These are phyloP conservation scores for Prunus yedoensis DNA, from an alignment of 331 rosid species.

Conservation along the genomic window DNA sequence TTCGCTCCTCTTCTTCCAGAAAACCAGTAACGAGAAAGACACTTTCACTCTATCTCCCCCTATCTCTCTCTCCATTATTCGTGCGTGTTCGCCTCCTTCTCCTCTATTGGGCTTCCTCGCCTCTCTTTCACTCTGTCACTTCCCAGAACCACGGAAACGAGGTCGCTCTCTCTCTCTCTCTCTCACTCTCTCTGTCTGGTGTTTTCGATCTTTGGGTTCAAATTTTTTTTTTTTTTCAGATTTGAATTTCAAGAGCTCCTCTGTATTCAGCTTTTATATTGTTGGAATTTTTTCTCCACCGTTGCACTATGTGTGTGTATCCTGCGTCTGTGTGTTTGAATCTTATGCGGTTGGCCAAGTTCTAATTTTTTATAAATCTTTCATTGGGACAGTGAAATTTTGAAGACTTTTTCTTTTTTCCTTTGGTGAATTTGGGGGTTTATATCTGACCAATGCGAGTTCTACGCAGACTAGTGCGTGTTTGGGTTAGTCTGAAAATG, in stretches of 20 bases:
- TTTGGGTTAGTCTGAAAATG: background rate
- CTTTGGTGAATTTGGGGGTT: background rate
- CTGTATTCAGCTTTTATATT: background rate
- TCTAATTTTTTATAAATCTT: background rate
- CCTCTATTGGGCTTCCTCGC: conserved; percentile 2
- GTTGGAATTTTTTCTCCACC: background rate
- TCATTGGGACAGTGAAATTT: background rate
- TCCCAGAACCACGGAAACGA: conserved; percentile 1
- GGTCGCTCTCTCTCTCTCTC: background rate
- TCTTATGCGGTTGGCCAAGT: background rate
- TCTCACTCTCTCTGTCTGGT: background rate
- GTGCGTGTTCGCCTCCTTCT: conserved; percentile 28
- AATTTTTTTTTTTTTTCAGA: conserved; percentile 4
- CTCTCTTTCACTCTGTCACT: conserved; percentile 3
- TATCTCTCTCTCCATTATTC: conserved; percentile 12
- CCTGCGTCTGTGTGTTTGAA: background rate
- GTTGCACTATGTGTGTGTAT: background rate
- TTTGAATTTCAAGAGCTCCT: conserved; percentile 22
- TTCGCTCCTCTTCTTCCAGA: conserved; percentile 9
- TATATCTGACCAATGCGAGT: background rate
- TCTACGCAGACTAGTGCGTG: background rate
- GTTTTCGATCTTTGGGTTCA: background rate
- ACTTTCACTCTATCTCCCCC: background rate
- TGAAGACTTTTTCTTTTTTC: background rate
- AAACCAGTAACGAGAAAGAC: conserved; percentile 16